Percentiles rank a stretch among this genome's conserved stretches.
Evolutionary conservation across 2,329 filamentous ascomycete genomes (phyloP).

Genomic region (Phyllosticta citribraziliensis): DNA sequence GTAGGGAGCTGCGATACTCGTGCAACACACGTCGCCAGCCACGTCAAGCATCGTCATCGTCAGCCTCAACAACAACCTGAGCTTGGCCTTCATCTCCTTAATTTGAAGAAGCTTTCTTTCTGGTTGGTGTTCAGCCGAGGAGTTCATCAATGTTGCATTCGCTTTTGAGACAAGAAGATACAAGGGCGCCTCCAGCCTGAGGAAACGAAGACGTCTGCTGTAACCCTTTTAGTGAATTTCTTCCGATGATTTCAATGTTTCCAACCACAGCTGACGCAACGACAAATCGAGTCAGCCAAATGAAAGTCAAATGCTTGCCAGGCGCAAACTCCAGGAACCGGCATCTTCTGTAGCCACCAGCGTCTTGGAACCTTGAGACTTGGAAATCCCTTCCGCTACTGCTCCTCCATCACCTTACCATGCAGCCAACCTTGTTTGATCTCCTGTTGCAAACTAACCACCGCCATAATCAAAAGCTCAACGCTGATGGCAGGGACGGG

Average conservation of each 20-base stretch:
- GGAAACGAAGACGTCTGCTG: background rate
- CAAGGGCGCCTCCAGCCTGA: background rate
- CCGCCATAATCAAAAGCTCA: too few species aligned
- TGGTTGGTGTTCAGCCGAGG: too few species aligned
- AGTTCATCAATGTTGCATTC: background rate
- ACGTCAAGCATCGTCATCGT: background rate
- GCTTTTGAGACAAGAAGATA: background rate
- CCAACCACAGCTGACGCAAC: background rate
- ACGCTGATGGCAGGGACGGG: too few species aligned
- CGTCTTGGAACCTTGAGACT: too few species aligned
- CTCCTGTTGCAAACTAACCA: too few species aligned
- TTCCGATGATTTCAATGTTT: background rate
- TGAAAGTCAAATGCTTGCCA: too few species aligned
- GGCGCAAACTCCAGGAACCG: too few species aligned
- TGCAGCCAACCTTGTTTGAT: too few species aligned
- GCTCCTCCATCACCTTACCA: too few species aligned
- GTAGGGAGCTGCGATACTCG: background rate
- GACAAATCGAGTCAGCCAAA: too few species aligned
- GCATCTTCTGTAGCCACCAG: too few species aligned
- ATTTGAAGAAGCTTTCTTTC: background rate
- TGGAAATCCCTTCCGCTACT: too few species aligned
- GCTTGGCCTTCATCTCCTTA: background rate
- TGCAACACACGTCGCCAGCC: background rate
- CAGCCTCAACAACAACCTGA: background rate
- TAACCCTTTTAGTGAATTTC: background rate